Evolutionary conservation across 139 green algal genomes (phyloP).

Genomic region (Micromonas commoda): DNA sequence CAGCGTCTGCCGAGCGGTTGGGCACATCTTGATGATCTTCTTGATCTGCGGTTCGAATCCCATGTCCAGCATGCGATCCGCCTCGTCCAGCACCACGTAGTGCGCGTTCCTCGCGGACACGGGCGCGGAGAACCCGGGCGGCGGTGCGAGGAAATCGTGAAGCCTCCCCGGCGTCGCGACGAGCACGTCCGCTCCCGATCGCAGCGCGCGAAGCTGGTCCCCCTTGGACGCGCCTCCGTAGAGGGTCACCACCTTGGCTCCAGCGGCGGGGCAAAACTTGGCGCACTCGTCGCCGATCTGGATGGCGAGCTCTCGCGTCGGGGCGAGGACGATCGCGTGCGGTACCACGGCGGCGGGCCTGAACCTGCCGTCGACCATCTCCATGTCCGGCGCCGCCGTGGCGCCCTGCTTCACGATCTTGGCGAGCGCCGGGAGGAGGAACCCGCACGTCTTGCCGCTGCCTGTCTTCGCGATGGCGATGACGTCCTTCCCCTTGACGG

Average conservation of each 20-base stretch:
- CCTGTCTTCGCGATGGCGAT: constrained; percentile 84
- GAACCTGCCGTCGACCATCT: constrained; percentile 10
- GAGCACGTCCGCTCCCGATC: constrained; percentile 56
- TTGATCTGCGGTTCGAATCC: constrained; percentile 88
- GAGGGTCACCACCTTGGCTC: constrained; percentile 7
- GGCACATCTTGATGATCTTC: constrained; percentile 60
- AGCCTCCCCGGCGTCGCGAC: constrained; percentile 78
- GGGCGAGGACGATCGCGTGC: constrained; percentile 76
- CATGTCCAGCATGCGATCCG: constrained; percentile 95
- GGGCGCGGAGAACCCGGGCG: constrained; percentile 4
- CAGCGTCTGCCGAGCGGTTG: constrained; percentile 67
- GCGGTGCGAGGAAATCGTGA: constrained; percentile 70
- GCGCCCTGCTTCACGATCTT: constrained; percentile 10
- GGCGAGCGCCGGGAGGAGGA: constrained; percentile 59
- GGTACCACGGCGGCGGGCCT: constrained; percentile 43
- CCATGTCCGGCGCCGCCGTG: constrained; percentile 4
- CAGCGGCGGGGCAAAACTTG: constrained; percentile 72
- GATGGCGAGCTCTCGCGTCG: constrained; percentile 85
- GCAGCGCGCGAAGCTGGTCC: constrained; percentile 57
- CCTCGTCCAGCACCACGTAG: constrained; percentile 93
- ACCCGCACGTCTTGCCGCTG: constrained; percentile 77
- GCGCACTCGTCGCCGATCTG: constrained; percentile 88
- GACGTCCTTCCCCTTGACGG: constrained; percentile 63
- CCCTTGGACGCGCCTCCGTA: constrained; percentile 78
- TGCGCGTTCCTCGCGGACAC: constrained; percentile 36